phyloP scores from a whole-genome alignment of 1,284 basidiomycete genomes.

The Trametes versicolor region DNA sequence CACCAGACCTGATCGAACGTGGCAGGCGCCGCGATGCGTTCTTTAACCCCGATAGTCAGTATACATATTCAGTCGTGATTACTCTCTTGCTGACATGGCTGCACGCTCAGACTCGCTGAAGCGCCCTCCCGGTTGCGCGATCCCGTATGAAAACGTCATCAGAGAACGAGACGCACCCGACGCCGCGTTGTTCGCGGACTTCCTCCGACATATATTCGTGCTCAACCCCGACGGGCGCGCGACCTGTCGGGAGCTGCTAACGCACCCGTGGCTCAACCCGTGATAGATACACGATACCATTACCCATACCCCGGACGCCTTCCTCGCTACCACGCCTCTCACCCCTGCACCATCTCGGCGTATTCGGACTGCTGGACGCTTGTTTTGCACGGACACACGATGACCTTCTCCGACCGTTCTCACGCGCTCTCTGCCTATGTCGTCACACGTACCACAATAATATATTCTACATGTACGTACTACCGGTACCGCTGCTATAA shows the following conservation, averaged over 20 bases:
- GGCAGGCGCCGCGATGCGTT: slow-evolving; percentile 3
- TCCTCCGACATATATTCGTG: slow-evolving; percentile 16
- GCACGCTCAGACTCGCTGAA: slow-evolving; percentile 1
- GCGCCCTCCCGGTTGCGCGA: slow-evolving; percentile 1
- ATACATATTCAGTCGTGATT: background rate
- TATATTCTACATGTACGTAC: background rate
- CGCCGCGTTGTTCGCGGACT: slow-evolving; percentile 18
- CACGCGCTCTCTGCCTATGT: background rate
- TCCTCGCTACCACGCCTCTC: background rate
- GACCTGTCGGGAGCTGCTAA: slow-evolving; percentile 14
- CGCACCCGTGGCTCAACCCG: slow-evolving; percentile 18
- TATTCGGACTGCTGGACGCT: background rate
- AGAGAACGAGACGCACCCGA: slow-evolving; percentile 15
- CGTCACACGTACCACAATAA: background rate
- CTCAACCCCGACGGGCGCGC: slow-evolving; percentile 13
- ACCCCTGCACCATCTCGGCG: background rate
- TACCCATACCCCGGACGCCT: background rate
- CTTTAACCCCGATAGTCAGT: slow-evolving; percentile 8
- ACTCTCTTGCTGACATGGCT: background rate
- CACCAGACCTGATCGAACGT: slow-evolving; percentile 5
- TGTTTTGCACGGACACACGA: background rate
- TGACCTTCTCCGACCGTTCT: background rate
- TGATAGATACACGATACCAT: background rate
- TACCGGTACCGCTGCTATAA: background rate
- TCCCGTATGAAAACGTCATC: slow-evolving; percentile 2